These are phyloP conservation scores for Aphanomyces cochlioides DNA, from an alignment of 352 stramenopile genomes.

Conservation along the genomic window DNA sequence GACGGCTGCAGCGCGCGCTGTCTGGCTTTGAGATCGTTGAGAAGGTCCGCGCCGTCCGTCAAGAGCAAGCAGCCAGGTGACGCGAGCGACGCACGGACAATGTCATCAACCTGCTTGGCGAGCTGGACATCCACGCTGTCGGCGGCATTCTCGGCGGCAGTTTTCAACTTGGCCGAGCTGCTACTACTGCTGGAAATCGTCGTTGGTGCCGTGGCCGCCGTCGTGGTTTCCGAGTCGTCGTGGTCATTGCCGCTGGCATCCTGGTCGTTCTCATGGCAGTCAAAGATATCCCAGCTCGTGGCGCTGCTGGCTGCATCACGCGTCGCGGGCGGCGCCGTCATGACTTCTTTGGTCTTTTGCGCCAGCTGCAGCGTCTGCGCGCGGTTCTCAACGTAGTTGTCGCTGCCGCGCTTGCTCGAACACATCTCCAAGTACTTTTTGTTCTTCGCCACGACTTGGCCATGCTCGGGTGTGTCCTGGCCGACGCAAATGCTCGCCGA, in stretches of 20 bases:
- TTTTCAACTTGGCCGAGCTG: constrained; percentile 1
- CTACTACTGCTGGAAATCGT: too few relatives aligned
- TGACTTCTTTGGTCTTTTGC: constrained; percentile 79
- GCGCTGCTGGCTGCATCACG: constrained; percentile 63
- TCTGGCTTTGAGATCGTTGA: constrained; percentile 57
- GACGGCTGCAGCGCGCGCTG: constrained; percentile 41
- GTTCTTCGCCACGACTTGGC: constrained; percentile 47
- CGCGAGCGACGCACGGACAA: constrained; percentile 63
- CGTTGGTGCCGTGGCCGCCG: background rate
- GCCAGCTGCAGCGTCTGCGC: constrained; percentile 70
- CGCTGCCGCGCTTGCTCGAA: constrained; percentile 68
- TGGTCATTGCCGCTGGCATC: constrained; percentile 31
- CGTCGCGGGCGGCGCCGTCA: constrained; percentile 73
- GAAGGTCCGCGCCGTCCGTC: constrained; percentile 63
- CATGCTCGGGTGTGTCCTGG: constrained; percentile 49
- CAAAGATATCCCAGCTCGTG: constrained; percentile 86
- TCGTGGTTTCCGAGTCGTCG: constrained; percentile 32
- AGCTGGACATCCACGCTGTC: constrained; percentile 51
- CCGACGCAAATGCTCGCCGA: constrained; percentile 64
- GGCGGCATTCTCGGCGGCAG: constrained; percentile 27
- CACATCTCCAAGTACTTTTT: constrained; percentile 61
- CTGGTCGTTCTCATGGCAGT: constrained; percentile 39
- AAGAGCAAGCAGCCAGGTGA: constrained; percentile 78
- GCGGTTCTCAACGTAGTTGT: constrained; percentile 64
- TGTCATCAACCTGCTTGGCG: constrained; percentile 72